Evolutionary conservation across 495 filamentous ascomycete species (phyloP).

Genomic region (Halenospora varia): DNA sequence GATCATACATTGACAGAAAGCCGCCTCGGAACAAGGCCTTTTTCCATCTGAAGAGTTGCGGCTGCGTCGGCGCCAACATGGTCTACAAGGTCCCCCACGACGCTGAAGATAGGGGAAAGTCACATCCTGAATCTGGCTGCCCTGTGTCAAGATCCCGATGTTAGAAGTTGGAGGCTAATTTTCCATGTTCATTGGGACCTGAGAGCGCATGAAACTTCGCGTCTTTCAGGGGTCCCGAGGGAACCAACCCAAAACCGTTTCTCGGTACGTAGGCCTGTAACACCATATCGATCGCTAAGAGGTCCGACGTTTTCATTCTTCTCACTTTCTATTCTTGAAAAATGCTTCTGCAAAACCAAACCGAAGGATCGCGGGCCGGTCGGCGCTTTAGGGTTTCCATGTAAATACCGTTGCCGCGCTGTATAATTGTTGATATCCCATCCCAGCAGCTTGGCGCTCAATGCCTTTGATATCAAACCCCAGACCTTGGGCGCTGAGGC

Average conservation of each 20-base stretch:
- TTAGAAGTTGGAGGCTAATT: conserved; percentile 8
- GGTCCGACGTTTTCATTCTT: background rate
- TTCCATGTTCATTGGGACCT: conserved; percentile 16
- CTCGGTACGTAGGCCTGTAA: background rate
- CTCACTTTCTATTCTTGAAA: conserved; percentile 14
- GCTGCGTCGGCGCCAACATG: background rate
- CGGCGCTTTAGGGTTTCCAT: conserved; percentile 5
- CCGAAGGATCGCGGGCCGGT: conserved; percentile 11
- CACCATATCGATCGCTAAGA: conserved; percentile 1
- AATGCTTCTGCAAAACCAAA: background rate
- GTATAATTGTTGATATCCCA: background rate
- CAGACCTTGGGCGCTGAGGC: background rate
- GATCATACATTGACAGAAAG: conserved; percentile 10
- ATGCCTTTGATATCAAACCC: conserved; percentile 11
- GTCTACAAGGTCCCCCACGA: conserved; percentile 1
- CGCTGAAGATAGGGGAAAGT: conserved; percentile 7
- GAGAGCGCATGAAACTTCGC: conserved; percentile 24
- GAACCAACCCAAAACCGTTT: conserved; percentile 3
- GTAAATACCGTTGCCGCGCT: background rate
- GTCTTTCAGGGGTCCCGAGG: conserved; percentile 12
- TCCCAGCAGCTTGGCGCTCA: conserved; percentile 8
- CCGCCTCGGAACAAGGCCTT: background rate
- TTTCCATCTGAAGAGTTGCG: conserved; percentile 10
- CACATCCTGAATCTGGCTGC: conserved; percentile 14
- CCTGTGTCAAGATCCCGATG: conserved; percentile 9